Percentiles rank a stretch among this genome's conserved stretches.
Evolutionary conservation across 1,284 basidiomycete species (phyloP).

Genomic region (Rhodofomes roseus): DNA sequence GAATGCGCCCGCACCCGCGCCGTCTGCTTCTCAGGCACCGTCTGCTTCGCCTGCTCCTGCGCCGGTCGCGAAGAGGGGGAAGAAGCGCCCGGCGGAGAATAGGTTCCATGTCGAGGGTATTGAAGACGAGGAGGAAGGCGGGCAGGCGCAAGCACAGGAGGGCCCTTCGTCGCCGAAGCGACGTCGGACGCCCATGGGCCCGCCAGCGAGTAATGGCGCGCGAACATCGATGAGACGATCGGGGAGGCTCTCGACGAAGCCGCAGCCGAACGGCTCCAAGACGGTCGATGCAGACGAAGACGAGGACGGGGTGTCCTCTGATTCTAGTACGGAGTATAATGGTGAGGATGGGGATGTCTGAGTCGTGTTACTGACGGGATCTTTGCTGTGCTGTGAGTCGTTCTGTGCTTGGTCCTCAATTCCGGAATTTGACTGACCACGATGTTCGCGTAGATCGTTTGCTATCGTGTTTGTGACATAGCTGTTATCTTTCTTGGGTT

Average conservation of each 20-base stretch:
- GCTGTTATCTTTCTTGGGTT: background rate
- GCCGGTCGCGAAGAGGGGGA: constrained; percentile 2
- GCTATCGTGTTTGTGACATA: background rate
- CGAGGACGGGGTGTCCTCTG: background rate
- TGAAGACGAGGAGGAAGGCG: background rate
- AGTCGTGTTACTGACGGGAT: background rate
- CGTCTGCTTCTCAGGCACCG: background rate
- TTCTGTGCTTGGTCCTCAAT: background rate
- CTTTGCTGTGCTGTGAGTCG: background rate
- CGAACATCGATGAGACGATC: background rate
- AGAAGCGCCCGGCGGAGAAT: background rate
- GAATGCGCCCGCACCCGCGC: background rate
- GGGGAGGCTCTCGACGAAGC: background rate
- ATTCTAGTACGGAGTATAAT: background rate
- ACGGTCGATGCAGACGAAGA: background rate
- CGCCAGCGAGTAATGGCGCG: background rate
- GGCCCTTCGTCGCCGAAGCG: background rate
- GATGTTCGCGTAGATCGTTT: background rate
- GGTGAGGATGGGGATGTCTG: background rate
- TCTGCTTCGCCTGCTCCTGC: constrained; percentile 3
- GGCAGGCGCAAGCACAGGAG: background rate
- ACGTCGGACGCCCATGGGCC: background rate
- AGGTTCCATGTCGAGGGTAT: background rate
- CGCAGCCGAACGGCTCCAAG: background rate
- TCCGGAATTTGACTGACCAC: background rate